Base-by-base conservation (phyloP, 192 early-diverging fungal genomes). In the Kappamyces sp. region DNA sequence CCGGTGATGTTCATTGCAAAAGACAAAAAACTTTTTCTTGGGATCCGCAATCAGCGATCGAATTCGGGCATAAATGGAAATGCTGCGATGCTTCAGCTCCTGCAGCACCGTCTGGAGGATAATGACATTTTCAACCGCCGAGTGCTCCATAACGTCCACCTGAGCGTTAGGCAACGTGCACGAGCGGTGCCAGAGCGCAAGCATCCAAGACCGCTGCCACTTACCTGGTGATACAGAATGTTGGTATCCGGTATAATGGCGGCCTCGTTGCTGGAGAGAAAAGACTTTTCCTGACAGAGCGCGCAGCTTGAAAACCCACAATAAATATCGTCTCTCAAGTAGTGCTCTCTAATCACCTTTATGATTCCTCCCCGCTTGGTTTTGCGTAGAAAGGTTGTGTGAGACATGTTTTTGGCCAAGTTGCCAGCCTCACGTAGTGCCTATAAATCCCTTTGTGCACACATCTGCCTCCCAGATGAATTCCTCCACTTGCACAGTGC, bases 321-420 rank as follows among this genome's bases (percentile, higher is more conserved):
- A 40, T 75, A 71, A 57, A 99, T 93, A 74, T 99, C 96, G 66
- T 99, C 92, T 42, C 94, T 85, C 32, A 96, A 70, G 70, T 96
- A 99, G 65, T 96, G 94, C 65, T 99, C 94, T 69, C 91, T 91
- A 64, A 97, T 88, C 4, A 94, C 88, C 65, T 92, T 94, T 45
- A 96, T 75, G 39, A 95, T 84, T 59, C 88, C 88, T 48, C 94
- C 94, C 64, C 89, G 86, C 75, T 86, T 84, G 54, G 91, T 96
- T 66, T 90, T 90, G 66, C 90, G 87, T 4, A 43, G 42, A 14
- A 9, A 43, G 8, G 9, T 43, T 11, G 8, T 9, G 42, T 14
- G 9, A 43, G 14, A 9, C 8, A 14, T 43, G 42, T 9, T 11
- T 43, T 9, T 11, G 42, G 42, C 42, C 8, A 43, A 11, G 9